A percentile compares a stretch with the other conserved stretches of the same genome.
These are phyloP conservation scores for Rehmannia glutinosa DNA, from an alignment of 257 asterid genomes.

Conservation along the genomic window DNA sequence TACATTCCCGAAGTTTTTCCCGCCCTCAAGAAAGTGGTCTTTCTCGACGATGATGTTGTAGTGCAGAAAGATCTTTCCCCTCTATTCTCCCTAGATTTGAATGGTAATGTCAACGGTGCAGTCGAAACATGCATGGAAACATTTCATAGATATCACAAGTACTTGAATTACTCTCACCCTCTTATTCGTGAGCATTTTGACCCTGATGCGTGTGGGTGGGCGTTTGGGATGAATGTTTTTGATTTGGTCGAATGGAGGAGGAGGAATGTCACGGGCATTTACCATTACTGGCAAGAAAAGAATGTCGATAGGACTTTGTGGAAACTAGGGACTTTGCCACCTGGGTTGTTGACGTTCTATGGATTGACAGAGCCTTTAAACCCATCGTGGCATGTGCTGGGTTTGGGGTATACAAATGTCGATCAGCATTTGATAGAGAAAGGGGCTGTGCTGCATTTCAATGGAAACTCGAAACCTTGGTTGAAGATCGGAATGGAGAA, in stretches of 20 bases:
- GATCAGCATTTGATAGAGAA: constrained; percentile 49
- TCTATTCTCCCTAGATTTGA: constrained; percentile 45
- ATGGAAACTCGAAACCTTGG: constrained; percentile 72
- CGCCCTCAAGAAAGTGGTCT: constrained; percentile 42
- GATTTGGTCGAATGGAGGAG: constrained; percentile 60
- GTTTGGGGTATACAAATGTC: constrained; percentile 56
- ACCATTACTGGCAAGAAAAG: constrained; percentile 70
- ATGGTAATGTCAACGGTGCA: constrained; percentile 59
- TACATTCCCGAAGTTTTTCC: constrained; percentile 68
- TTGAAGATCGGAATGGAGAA: constrained; percentile 65
- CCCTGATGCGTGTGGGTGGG: constrained; percentile 69
- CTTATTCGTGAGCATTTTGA: constrained; percentile 60
- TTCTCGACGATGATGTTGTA: constrained; percentile 61
- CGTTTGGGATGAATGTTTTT: constrained; percentile 61
- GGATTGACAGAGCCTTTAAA: constrained; percentile 56
- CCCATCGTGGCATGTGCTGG: constrained; percentile 60
- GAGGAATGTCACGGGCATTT: constrained; percentile 52
- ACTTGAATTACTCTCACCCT: constrained; percentile 62
- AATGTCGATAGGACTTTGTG: constrained; percentile 51
- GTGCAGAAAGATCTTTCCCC: constrained; percentile 56
- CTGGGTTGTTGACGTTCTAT: constrained; percentile 53
- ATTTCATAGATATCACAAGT: constrained; percentile 62
- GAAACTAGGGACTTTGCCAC: constrained; percentile 69
- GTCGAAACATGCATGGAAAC: constrained; percentile 68
- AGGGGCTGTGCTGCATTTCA: constrained; percentile 64